Evolutionary conservation across 2,329 filamentous ascomycete genomes (phyloP).

Genomic region (Coniochaeta sp.): DNA sequence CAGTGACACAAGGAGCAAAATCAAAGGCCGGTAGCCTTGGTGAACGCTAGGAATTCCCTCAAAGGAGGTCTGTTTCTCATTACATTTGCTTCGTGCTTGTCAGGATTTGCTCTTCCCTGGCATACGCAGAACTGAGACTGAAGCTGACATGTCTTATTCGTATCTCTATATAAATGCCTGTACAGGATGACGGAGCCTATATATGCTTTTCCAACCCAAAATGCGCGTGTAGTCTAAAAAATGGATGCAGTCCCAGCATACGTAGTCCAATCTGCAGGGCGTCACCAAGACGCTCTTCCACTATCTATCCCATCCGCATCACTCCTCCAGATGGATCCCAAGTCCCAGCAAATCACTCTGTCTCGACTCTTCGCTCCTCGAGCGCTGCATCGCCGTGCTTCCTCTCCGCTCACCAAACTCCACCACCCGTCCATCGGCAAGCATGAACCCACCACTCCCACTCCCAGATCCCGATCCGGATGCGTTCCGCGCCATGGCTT

Average conservation of each 20-base stretch:
- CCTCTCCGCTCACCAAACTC: conserved; percentile 1
- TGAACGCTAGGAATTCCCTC: no score
- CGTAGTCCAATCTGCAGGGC: neutral
- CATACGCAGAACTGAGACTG: no score
- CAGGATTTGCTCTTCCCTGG: no score
- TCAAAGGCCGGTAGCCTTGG: no score
- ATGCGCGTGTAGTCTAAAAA: neutral
- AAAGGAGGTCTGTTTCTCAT: no score
- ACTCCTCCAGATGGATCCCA: neutral
- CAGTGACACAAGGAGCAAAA: no score
- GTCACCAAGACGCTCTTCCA: neutral
- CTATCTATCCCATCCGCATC: neutral
- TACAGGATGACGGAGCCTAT: neutral
- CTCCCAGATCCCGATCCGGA: neutral
- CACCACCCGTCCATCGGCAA: neutral
- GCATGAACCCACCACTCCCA: neutral
- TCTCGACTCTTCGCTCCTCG: neutral
- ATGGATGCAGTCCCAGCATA: neutral
- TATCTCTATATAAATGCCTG: neutral
- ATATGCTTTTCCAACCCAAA: neutral
- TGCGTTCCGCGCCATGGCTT: neutral
- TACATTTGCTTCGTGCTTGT: no score
- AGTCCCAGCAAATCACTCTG: neutral
- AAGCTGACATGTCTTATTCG: neutral
- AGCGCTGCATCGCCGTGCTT: neutral